Conservation (phyloP, 2,329 filamentous ascomycete species). For the Diaporthe sp. region DNA sequence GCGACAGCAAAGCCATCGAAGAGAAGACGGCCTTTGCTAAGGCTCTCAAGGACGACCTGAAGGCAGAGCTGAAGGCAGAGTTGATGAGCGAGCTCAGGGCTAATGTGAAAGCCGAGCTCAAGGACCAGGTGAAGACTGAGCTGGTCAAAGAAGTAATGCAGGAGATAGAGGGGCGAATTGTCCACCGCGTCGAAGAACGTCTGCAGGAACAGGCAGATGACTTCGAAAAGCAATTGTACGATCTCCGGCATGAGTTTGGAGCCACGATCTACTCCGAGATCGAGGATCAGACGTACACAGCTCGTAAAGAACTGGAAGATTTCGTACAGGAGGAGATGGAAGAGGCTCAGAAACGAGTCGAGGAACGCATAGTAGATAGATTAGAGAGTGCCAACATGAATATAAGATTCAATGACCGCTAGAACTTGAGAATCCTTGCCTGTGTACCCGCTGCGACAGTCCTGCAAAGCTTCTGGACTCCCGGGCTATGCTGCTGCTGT, state of each 20-base stretch:
- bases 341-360: slow-evolving; percentile 27
- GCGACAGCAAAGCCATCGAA: slow-evolving; percentile 1
- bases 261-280: slow-evolving; percentile 27
- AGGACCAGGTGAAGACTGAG: background rate
- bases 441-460: background rate
- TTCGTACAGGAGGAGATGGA: slow-evolving; percentile 30
- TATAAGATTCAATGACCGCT: slow-evolving; percentile 26
- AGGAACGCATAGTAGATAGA: slow-evolving; percentile 32
- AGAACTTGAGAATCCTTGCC: background rate
- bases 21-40: slow-evolving; percentile 1
- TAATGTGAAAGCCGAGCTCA: slow-evolving; percentile 12
- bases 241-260: slow-evolving; percentile 17
- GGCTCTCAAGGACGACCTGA: slow-evolving; percentile 12
- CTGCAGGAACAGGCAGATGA: slow-evolving; percentile 28
- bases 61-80: slow-evolving; percentile 26
- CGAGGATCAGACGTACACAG: slow-evolving; percentile 27
- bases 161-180: slow-evolving; percentile 20
- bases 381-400: slow-evolving; percentile 29
- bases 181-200: slow-evolving; percentile 19
- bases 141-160: slow-evolving; percentile 22
- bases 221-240: slow-evolving; percentile 21
- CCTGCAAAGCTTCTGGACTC: background rate
- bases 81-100: slow-evolving; percentile 6
- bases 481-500: background rate
- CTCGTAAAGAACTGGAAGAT: slow-evolving; percentile 27